Percentiles rank a stretch among this genome's conserved stretches.
phyloP scores from a whole-genome alignment of 2,329 filamentous ascomycete species.

The Diaporthe nobilis region DNA sequence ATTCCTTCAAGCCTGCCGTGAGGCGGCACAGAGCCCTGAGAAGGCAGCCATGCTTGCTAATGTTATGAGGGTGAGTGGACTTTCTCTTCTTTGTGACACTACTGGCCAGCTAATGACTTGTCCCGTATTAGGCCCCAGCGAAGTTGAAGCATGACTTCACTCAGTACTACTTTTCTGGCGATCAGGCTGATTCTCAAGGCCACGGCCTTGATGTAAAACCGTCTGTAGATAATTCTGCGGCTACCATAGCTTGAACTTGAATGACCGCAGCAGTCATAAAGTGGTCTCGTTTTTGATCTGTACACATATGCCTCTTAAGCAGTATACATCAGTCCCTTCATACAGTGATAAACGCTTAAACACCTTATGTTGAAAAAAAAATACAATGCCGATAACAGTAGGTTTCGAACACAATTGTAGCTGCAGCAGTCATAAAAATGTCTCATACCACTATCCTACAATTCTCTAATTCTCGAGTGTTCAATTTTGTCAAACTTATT shows the following conservation, averaged over 20 bases:
- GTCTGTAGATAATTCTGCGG: background rate
- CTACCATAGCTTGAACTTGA: background rate
- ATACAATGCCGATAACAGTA: no score
- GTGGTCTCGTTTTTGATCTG: no score
- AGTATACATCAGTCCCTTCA: no score
- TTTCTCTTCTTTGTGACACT: accelerated
- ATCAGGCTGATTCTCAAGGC: background rate
- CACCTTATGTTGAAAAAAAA: no score
- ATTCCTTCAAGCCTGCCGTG: slow-evolving; percentile 11
- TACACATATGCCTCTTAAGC: no score
- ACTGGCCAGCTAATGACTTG: background rate
- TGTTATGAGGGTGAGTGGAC: background rate
- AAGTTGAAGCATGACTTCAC: slow-evolving; percentile 26
- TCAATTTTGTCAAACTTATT: background rate
- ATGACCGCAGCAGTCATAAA: background rate
- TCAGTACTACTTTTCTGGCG: background rate
- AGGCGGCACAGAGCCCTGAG: slow-evolving; percentile 1
- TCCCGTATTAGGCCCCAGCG: background rate
- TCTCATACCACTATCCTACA: background rate
- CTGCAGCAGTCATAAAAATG: background rate
- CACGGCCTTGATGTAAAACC: background rate
- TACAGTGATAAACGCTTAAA: no score
- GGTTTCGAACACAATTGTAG: no score
- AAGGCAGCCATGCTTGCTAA: slow-evolving; percentile 9
- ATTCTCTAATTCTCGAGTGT: background rate